Evolutionary conservation across 2,329 filamentous ascomycete genomes (phyloP), one percentile per base, ranked within the genome.

Genomic region (Malbranchea zuffiana): DNA sequence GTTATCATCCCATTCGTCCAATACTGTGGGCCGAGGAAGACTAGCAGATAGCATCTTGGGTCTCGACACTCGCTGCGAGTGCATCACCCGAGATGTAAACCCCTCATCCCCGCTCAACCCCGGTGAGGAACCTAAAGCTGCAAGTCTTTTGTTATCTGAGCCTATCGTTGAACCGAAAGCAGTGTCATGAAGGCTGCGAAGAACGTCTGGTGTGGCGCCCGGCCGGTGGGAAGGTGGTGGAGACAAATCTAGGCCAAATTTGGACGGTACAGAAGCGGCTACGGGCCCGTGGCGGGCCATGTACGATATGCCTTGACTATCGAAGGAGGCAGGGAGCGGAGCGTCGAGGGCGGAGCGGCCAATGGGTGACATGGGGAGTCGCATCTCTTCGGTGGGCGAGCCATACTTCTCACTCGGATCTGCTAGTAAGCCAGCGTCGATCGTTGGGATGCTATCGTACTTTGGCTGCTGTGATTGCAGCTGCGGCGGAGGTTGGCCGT

Each of bases 221-320:
- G 72, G 72, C 42, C 63, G 62, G 26, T 85, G 69, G 1, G 80
- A 75, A 2, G 85, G 81, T 4, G 86, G 86, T 6, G 82, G 86
- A 31, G 48, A 45, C 2, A 61, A 44, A 35, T 94, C 87, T 47
- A 95, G 67, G 10, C 83, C 83, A 51, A 96, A 95, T 50, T 88
- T 84, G 35, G 85, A 83, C 6, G 90, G 90, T 7, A 96, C 82
- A 0, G 88, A 96, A 0, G 87, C 84, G 5, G 88, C 87, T 60
- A 92, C 86, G 0, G 87, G 85, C 0, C 83, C 90, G 56, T 87
- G 86, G 42, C 85, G 77, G 12, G 88, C 87, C 44, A 85, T 86
- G 56, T 88, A 83, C 7, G 87, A 95, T 36, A 95, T 83, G 33
- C 87, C 88, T 53, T 95, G 90, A 50, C 86, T 93, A 60, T 96